Percentiles rank a stretch among this genome's conserved stretches.
These are phyloP conservation scores for Entrophospora sp. DNA, from an alignment of 192 early-diverging fungal species.

Conservation along the genomic window DNA sequence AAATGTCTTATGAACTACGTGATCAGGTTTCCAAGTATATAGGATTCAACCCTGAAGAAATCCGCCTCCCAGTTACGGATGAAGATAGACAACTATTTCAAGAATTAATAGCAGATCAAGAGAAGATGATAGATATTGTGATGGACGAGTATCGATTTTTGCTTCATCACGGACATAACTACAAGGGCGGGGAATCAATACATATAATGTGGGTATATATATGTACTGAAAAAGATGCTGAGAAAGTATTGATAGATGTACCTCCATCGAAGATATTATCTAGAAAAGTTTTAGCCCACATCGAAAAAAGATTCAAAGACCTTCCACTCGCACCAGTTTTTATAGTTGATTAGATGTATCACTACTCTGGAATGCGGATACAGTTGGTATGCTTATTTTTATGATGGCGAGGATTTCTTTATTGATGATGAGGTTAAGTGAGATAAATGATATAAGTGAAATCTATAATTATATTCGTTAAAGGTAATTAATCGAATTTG, in stretches of 20 bases:
- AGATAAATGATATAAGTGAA: too few relatives aligned
- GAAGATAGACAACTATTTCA: background rate
- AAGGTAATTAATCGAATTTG: too few relatives aligned
- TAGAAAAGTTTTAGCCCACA: constrained; percentile 3
- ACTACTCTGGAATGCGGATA: too few relatives aligned
- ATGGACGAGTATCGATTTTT: constrained; percentile 11
- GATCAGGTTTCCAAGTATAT: constrained; percentile 6
- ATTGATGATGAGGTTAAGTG: too few relatives aligned
- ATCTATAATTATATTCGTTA: too few relatives aligned
- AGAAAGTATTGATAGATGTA: constrained; percentile 16
- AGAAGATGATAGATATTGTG: background rate
- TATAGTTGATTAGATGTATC: too few relatives aligned
- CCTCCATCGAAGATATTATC: constrained; percentile 19
- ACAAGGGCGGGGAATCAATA: background rate
- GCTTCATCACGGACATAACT: background rate
- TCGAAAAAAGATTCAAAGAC: too few relatives aligned
- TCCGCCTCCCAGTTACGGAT: background rate
- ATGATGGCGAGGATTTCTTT: too few relatives aligned
- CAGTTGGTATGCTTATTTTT: too few relatives aligned
- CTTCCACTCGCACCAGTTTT: too few relatives aligned
- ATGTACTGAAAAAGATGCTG: constrained; percentile 3
- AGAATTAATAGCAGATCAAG: constrained; percentile 5
- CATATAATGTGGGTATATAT: constrained; percentile 15
- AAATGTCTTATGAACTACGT: constrained; percentile 1
- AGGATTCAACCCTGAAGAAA: constrained; percentile 5